Evolutionary conservation across 768 basidiomycete species (phyloP), one percentile per base, ranked within the genome.

Genomic region (Podaxis sp.): DNA sequence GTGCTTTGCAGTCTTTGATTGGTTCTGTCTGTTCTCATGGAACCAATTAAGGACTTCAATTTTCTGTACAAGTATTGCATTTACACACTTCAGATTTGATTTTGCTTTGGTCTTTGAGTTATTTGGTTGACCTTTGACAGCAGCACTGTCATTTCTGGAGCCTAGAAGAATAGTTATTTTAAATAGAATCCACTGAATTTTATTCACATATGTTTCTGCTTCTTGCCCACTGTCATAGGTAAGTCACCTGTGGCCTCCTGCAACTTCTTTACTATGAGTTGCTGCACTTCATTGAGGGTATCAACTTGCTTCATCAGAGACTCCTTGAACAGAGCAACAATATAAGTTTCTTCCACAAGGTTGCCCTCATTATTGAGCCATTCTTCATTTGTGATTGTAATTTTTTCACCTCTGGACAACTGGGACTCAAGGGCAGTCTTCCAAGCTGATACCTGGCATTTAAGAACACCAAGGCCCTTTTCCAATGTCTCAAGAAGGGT

Each of bases 31-130:
- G 47, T 62, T 27, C 4, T 47, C 38, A 9, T 40, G 15, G 24
- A 49, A 25, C 47, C 47, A 63, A 40, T 63, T 40, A 33, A 58
- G 49, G 24, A 58, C 25, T 46, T 57, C 56, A 33, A 63, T 63
- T 27, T 40, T 33, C 29, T 55, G 37, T 27, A 2, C 22, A 19
- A 63, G 9, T 2, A 17, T 36, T 12, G 49, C 25, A 24, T 51
- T 61, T 22, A 27, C 2, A 2, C 4, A 2, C 53, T 24, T 36
- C 24, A 3, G 4, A 52, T 24, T 52, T 52, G 22, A 8, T 52
- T 25, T 12, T 52, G 12, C 27, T 15, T 52, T 52, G 51, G 51
- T 8, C 24, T 9, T 22, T 24, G 17, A 15, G 17, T 11, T 41
- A 17, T 41, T 12, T 41, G 40, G 1, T 41, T 41, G 40, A 41